Conservation (phyloP, 352 stramenopile species). For the Pythium sukuiense region DNA sequence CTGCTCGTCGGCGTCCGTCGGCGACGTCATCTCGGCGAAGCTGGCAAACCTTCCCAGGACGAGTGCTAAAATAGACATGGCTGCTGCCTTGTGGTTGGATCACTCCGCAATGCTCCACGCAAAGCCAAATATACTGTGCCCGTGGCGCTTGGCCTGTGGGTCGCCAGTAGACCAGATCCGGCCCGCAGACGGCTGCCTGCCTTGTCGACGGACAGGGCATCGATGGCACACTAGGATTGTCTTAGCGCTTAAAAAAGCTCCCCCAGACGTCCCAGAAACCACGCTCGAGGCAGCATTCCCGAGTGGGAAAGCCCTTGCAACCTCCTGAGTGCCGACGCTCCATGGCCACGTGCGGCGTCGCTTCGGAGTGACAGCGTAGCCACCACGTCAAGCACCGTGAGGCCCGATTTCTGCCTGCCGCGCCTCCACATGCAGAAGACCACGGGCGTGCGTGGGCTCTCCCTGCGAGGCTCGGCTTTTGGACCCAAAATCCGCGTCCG, state of each 20-base stretch:
- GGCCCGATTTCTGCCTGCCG: slow-evolving; percentile 16
- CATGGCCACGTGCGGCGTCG: slow-evolving; percentile 8
- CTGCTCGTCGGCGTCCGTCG: not conserved
- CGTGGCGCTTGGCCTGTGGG: not conserved
- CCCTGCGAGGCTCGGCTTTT: slow-evolving; percentile 23
- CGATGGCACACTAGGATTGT: not conserved
- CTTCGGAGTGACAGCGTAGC: slow-evolving; percentile 12
- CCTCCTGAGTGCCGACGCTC: not conserved
- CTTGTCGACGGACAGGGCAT: not conserved
- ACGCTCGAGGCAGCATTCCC: too few relatives aligned
- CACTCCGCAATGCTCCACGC: too few relatives aligned
- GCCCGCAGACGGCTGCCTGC: not conserved
- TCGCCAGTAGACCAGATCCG: not conserved
- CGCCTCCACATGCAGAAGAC: slow-evolving; percentile 22
- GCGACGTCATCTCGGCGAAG: not conserved
- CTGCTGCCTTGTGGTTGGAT: not conserved
- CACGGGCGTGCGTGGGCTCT: slow-evolving; percentile 17
- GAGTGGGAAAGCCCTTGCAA: not conserved
- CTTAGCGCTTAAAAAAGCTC: not conserved
- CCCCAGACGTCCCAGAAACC: slow-evolving; percentile 1
- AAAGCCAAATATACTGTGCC: slow-evolving; percentile 1
- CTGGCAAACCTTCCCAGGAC: too few relatives aligned
- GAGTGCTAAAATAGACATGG: not conserved
- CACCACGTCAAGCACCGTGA: slow-evolving; percentile 20
- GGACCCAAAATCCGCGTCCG: slow-evolving; percentile 23